phyloP scores from a whole-genome alignment of 83 land plant species.

The Picea abies region DNA sequence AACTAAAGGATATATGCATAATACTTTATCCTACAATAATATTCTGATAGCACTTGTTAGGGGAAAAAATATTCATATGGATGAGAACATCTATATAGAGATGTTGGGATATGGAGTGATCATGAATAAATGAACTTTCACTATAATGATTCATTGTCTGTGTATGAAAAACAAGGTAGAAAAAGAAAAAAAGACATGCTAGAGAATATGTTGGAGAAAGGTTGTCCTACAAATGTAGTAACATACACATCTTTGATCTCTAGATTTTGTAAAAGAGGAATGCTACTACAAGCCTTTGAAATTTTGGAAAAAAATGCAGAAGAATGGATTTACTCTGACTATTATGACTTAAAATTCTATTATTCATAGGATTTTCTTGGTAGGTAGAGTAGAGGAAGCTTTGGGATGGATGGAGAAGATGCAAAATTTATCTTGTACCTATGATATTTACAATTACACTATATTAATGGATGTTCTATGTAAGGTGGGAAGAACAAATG shows the following conservation, averaged over 20 bases:
- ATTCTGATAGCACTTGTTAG: slow-evolving; percentile 35
- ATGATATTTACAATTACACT: slow-evolving; percentile 56
- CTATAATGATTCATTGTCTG: slow-evolving; percentile 36
- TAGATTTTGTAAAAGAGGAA: slow-evolving; percentile 47
- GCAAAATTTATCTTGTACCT: slow-evolving; percentile 22
- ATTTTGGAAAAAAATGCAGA: slow-evolving; percentile 44
- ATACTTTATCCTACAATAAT: slow-evolving; percentile 21
- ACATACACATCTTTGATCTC: slow-evolving; percentile 39
- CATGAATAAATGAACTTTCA: slow-evolving; percentile 40
- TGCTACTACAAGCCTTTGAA: slow-evolving; percentile 37
- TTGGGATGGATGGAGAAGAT: slow-evolving; percentile 32
- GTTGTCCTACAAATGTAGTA: slow-evolving; percentile 31
- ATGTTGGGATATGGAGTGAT: slow-evolving; percentile 13
- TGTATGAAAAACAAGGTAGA: slow-evolving; percentile 39
- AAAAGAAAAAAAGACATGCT: slow-evolving; percentile 37
- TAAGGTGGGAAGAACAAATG: slow-evolving; percentile 56
- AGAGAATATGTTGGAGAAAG: slow-evolving; percentile 37
- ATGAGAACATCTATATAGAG: slow-evolving; percentile 21
- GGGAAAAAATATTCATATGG: slow-evolving; percentile 31
- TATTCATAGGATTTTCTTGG: slow-evolving; percentile 53
- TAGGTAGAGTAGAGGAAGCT: slow-evolving; percentile 57
- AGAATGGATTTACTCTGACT: slow-evolving; percentile 27
- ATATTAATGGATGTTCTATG: slow-evolving; percentile 61
- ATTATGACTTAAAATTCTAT: slow-evolving; percentile 45
- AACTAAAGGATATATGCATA: neutral